A percentile compares a stretch with the other conserved stretches of the same genome.
phyloP scores from a whole-genome alignment of 2,329 filamentous ascomycete genomes.

The Aspergillus ochraceus region DNA sequence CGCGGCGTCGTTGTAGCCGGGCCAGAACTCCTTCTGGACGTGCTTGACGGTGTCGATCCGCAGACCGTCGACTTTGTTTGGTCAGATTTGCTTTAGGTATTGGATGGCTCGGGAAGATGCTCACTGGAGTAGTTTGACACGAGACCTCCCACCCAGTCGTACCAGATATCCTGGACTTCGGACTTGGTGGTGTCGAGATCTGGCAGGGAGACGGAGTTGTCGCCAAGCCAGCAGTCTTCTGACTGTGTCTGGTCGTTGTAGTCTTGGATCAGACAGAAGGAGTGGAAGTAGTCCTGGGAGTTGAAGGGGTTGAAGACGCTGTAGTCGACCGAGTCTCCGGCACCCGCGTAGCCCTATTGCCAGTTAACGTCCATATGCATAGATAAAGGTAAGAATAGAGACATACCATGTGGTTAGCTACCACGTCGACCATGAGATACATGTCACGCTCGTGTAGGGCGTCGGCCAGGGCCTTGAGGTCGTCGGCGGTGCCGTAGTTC shows the following conservation, averaged over 20 bases:
- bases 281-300: conserved; percentile 59
- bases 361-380: conserved; percentile 5
- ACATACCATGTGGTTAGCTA: conserved; percentile 56
- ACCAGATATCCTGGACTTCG: conserved; percentile 52
- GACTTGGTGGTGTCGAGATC: conserved; percentile 60
- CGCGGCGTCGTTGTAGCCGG: conserved; percentile 40
- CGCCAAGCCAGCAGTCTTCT: conserved; percentile 55
- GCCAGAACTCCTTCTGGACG: conserved; percentile 49
- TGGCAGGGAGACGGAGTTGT: conserved; percentile 58
- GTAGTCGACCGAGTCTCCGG: conserved; percentile 54
- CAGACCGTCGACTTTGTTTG: conserved; percentile 48
- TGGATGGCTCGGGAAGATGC: not conserved
- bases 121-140: conserved; percentile 63
- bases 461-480: conserved; percentile 57
- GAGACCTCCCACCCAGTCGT: conserved; percentile 60
- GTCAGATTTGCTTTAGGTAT: not conserved
- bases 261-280: conserved; percentile 55
- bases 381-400: not conserved
- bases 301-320: conserved; percentile 56
- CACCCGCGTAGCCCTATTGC: conserved; percentile 48
- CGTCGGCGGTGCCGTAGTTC: conserved; percentile 59
- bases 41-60: conserved; percentile 54
- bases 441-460: conserved; percentile 58
- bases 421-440: conserved; percentile 63
- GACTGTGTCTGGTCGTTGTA: conserved; percentile 52